Evolutionary conservation across 225 moss, liverwort and hornwort species (phyloP).

Genomic region (Marchantia paleacea): DNA sequence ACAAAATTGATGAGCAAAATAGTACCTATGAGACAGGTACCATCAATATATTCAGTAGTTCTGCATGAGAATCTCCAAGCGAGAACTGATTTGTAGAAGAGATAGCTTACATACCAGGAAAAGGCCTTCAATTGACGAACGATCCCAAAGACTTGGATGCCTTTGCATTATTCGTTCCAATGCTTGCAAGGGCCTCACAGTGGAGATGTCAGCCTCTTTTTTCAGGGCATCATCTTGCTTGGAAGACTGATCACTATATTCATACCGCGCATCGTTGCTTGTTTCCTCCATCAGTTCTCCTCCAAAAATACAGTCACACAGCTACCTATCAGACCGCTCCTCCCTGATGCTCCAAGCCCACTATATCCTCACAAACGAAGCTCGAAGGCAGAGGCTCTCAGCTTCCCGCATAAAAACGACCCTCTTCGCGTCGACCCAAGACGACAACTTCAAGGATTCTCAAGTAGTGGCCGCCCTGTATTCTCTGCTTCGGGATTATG

Average conservation of each 20-base stretch:
- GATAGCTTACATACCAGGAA: conserved; percentile 3
- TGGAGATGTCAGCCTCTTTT: background rate
- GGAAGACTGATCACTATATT: background rate
- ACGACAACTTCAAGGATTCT: background rate
- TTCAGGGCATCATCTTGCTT: background rate
- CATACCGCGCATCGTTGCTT: background rate
- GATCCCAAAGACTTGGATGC: conserved; percentile 17
- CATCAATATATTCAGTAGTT: background rate
- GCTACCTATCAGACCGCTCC: background rate
- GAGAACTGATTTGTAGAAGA: background rate
- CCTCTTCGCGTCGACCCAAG: background rate
- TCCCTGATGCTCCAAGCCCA: background rate
- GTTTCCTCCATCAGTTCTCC: conserved; percentile 1
- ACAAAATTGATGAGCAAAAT: background rate
- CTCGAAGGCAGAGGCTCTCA: background rate
- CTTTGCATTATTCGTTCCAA: conserved; percentile 16
- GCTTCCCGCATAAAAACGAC: background rate
- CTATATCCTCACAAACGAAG: background rate
- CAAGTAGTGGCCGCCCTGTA: background rate
- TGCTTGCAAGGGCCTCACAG: conserved; percentile 15
- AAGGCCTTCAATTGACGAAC: conserved; percentile 13
- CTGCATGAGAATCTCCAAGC: background rate
- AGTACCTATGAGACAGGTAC: background rate
- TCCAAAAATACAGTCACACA: background rate
- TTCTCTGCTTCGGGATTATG: background rate